These are phyloP conservation scores for Sungouiozyma ichnusensis DNA, from an alignment of 805 yeast genomes.

Conservation along the genomic window DNA sequence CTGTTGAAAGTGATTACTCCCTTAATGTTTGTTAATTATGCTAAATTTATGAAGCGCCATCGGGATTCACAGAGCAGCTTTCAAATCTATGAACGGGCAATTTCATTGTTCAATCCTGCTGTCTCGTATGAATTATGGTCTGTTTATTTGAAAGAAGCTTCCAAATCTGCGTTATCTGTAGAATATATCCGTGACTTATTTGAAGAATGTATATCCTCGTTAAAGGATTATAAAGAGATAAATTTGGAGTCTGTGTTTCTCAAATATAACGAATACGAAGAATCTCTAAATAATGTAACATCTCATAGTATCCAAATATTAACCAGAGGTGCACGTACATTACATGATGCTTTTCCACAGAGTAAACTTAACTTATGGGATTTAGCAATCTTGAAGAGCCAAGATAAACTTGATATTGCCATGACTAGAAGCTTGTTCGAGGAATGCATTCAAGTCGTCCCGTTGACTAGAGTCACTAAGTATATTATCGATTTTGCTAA, in stretches of 20 bases:
- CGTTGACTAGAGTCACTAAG: conserved; percentile 33
- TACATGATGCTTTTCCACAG: conserved; percentile 11
- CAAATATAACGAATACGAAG: conserved; percentile 55
- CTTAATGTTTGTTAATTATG: conserved; percentile 52
- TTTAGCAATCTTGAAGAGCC: conserved; percentile 33
- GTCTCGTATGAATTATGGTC: conserved; percentile 63
- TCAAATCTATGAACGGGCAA: conserved; percentile 58
- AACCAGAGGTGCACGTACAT: conserved; percentile 29
- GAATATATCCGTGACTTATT: conserved; percentile 64
- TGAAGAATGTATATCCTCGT: conserved; percentile 49
- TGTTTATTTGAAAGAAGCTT: conserved; percentile 46
- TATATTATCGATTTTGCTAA: conserved; percentile 45
- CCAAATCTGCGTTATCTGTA: conserved; percentile 20
- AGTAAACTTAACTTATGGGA: conserved; percentile 35
- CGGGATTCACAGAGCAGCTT: conserved; percentile 29
- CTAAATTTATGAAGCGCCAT: conserved; percentile 44
- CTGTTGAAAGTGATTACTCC: conserved; percentile 61
- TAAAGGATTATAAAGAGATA: conserved; percentile 33
- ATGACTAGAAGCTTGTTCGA: conserved; percentile 41
- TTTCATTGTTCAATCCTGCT: conserved; percentile 44
- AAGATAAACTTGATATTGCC: conserved; percentile 31
- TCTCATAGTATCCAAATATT: conserved; percentile 41
- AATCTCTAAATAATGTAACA: conserved; percentile 37
- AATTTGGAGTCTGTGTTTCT: conserved; percentile 39
- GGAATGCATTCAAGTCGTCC: conserved; percentile 39